Evolutionary conservation across 495 filamentous ascomycete genomes (phyloP).

Genomic region (Tricharina praecox): DNA sequence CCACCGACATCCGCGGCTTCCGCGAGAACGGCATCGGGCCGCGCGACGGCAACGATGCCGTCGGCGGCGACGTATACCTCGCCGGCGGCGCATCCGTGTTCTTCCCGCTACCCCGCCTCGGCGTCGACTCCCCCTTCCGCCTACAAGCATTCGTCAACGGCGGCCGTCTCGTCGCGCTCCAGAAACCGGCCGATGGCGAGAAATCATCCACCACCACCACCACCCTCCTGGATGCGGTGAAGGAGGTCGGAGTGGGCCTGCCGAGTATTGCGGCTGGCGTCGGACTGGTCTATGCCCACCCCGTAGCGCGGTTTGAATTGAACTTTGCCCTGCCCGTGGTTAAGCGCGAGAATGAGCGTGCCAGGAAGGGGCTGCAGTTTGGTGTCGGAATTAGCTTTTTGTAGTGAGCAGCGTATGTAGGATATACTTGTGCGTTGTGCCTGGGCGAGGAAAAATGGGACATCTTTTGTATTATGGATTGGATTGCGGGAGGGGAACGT

Average conservation of each 20-base stretch:
- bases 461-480: no score
- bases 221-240: conserved; percentile 35
- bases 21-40: conserved; percentile 74
- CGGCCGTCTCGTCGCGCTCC: conserved; percentile 64
- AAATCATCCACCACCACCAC: conserved; percentile 33
- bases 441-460: no score
- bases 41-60: conserved; percentile 63
- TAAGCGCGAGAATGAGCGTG: conserved; percentile 61
- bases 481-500: not conserved
- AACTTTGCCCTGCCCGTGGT: conserved; percentile 85
- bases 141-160: conserved; percentile 84
- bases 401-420: conserved; percentile 31
- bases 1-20: conserved; percentile 89
- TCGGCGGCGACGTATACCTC: conserved; percentile 82
- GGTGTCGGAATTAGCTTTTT: conserved; percentile 89
- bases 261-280: conserved; percentile 78
- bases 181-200: conserved; percentile 28
- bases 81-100: conserved; percentile 72
- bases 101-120: conserved; percentile 63
- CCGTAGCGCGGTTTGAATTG: conserved; percentile 78
- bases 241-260: conserved; percentile 51
- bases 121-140: conserved; percentile 64
- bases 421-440: no score
- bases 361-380: conserved; percentile 76
- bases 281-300: conserved; percentile 85